Percentiles rank a stretch among this genome's conserved stretches.
Conservation (phyloP, 2,329 filamentous ascomycete species). For the Diaporthe vaccinii region DNA sequence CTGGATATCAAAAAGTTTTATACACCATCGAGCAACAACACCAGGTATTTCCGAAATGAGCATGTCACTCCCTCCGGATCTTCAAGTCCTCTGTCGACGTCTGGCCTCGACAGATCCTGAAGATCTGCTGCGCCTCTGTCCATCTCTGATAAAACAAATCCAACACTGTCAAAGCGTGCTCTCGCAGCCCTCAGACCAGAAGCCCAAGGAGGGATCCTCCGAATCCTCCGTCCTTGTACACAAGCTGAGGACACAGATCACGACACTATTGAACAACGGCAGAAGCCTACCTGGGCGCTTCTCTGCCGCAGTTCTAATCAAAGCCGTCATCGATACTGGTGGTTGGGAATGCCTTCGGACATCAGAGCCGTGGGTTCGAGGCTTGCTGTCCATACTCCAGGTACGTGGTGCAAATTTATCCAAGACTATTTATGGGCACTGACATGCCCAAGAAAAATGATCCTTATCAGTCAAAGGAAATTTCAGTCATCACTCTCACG, state of each 20-base stretch:
- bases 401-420: conserved; percentile 56
- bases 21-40: conserved; percentile 22
- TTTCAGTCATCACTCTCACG: conserved; percentile 82
- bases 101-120: conserved; percentile 79
- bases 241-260: conserved; percentile 84
- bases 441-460: conserved; percentile 76
- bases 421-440: conserved; percentile 40
- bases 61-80: conserved; percentile 66
- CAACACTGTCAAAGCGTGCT: conserved; percentile 71
- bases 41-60: background rate
- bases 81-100: conserved; percentile 76
- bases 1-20: conserved; percentile 1
- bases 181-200: conserved; percentile 72
- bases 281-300: conserved; percentile 82
- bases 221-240: conserved; percentile 81
- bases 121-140: conserved; percentile 80
- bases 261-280: conserved; percentile 80
- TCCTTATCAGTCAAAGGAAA: conserved; percentile 78
- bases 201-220: conserved; percentile 70
- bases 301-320: conserved; percentile 82
- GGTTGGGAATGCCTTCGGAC: conserved; percentile 85
- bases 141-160: conserved; percentile 74
- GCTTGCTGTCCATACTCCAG: conserved; percentile 80
- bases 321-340: conserved; percentile 84
- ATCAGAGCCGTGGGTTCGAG: conserved; percentile 81